Conservation (phyloP, 1,284 basidiomycete genomes). For the Pseudozyma sp. region DNA sequence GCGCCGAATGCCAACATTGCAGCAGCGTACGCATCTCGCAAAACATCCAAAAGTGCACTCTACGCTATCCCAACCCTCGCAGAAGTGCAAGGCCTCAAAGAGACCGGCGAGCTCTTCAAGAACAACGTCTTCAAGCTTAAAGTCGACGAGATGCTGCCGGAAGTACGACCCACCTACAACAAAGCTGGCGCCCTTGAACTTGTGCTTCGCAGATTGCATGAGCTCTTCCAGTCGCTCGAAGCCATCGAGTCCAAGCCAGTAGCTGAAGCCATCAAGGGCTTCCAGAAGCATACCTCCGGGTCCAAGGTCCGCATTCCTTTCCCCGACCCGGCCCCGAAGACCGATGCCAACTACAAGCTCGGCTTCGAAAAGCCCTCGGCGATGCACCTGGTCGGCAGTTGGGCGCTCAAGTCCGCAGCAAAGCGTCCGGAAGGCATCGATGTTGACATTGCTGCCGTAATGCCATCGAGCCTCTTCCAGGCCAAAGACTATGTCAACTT, state of each 20-base stretch:
- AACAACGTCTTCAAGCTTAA: constrained; percentile 88
- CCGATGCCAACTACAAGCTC: constrained; percentile 75
- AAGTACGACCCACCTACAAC: constrained; percentile 51
- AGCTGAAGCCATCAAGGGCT: constrained; percentile 53
- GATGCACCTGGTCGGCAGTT: constrained; percentile 73
- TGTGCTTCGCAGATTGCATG: constrained; percentile 60
- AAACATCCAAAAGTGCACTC: constrained; percentile 57
- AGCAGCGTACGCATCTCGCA: constrained; percentile 36
- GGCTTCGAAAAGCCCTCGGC: constrained; percentile 84
- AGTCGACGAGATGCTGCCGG: constrained; percentile 71
- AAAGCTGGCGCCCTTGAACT: constrained; percentile 59
- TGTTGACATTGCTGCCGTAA: constrained; percentile 63
- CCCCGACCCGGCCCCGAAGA: constrained; percentile 59
- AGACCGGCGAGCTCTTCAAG: constrained; percentile 81
- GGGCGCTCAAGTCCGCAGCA: constrained; percentile 61
- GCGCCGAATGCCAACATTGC: constrained; percentile 3
- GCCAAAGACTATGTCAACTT: constrained; percentile 93
- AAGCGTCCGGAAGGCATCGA: constrained; percentile 61
- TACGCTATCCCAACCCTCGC: constrained; percentile 73
- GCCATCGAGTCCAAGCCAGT: constrained; percentile 49
- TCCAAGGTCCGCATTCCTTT: constrained; percentile 71
- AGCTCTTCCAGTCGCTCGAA: constrained; percentile 43
- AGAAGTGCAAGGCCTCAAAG: constrained; percentile 81
- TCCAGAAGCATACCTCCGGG: constrained; percentile 71
- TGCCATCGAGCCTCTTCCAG: constrained; percentile 80